Conservation (phyloP, 768 basidiomycete species). For the Leccinum variicolor region DNA sequence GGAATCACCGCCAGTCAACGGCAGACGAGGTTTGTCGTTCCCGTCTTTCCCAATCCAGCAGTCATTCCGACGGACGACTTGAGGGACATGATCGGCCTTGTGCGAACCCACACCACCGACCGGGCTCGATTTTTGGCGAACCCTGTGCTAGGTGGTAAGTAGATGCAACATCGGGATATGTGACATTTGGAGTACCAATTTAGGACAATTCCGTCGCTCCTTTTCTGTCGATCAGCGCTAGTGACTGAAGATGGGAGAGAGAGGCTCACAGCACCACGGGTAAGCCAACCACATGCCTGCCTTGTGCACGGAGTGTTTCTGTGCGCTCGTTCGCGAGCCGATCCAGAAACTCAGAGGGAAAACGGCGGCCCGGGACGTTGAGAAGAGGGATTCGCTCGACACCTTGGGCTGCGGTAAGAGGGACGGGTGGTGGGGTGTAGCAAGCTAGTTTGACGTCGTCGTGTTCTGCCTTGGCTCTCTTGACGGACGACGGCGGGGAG, state of each 20-base stretch:
- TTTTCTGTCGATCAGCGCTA: slow-evolving; percentile 10
- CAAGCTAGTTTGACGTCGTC: background rate
- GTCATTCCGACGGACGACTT: background rate
- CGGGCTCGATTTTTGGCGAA: slow-evolving; percentile 5
- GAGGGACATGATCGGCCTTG: background rate
- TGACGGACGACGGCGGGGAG: slow-evolving; percentile 5
- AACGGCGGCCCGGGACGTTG: slow-evolving; percentile 2
- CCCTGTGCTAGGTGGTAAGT: slow-evolving; percentile 17
- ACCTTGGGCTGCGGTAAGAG: slow-evolving; percentile 20
- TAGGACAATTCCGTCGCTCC: slow-evolving; percentile 28
- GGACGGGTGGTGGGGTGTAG: slow-evolving; percentile 15
- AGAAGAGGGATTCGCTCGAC: slow-evolving; percentile 27
- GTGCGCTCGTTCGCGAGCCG: slow-evolving; percentile 17
- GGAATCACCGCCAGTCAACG: background rate
- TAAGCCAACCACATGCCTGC: slow-evolving; percentile 21
- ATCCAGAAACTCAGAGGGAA: slow-evolving; percentile 11
- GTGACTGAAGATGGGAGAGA: background rate
- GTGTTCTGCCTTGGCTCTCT: slow-evolving; percentile 22
- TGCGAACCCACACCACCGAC: background rate
- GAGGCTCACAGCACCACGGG: slow-evolving; percentile 26
- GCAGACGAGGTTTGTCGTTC: background rate
- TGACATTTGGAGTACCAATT: slow-evolving; percentile 23
- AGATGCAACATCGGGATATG: background rate
- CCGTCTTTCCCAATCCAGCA: background rate
- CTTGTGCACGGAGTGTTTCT: slow-evolving; percentile 16